These are phyloP conservation scores for Exophiala sp. DNA, from an alignment of 2,329 filamentous ascomycete genomes.

Conservation along the genomic window DNA sequence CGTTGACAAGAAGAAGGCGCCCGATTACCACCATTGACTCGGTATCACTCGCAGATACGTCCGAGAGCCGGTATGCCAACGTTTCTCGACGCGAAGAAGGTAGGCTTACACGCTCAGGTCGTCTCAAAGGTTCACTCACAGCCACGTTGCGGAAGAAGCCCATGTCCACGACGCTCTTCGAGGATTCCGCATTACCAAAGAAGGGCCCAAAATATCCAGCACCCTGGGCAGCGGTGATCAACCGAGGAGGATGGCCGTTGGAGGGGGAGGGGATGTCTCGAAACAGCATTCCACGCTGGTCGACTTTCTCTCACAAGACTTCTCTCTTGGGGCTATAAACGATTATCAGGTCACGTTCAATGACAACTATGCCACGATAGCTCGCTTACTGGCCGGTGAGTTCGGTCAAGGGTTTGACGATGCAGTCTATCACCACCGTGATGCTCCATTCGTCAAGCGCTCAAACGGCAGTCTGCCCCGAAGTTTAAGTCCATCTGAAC, in stretches of 20 bases:
- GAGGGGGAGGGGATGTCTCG: constrained; percentile 5
- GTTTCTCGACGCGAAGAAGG: too few species aligned
- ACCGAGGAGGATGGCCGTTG: neutral
- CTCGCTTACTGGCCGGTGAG: constrained; percentile 1
- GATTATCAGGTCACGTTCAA: constrained; percentile 10
- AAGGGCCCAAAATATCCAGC: neutral
- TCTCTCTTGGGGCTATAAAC: constrained; percentile 2
- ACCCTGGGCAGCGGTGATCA: constrained; percentile 1
- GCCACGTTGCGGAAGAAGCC: too few species aligned
- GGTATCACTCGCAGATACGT: neutral
- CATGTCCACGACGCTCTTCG: too few species aligned
- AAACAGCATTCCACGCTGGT: constrained; percentile 7
- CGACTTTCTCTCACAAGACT: constrained; percentile 9
- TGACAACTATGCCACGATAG: constrained; percentile 7
- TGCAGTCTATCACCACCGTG: constrained; percentile 6
- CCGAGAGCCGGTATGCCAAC: neutral
- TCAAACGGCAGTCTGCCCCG: constrained; percentile 4
- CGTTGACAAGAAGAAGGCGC: neutral
- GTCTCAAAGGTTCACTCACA: too few species aligned
- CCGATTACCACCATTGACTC: neutral
- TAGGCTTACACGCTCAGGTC: too few species aligned
- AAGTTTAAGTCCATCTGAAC: constrained; percentile 1
- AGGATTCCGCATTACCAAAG: too few species aligned
- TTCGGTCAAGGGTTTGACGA: constrained; percentile 7
- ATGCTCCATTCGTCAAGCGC: constrained; percentile 6